Evolutionary conservation across 116 monocot genomes (phyloP), one percentile per base, ranked within the genome.

Genomic region (Iris pallida): DNA sequence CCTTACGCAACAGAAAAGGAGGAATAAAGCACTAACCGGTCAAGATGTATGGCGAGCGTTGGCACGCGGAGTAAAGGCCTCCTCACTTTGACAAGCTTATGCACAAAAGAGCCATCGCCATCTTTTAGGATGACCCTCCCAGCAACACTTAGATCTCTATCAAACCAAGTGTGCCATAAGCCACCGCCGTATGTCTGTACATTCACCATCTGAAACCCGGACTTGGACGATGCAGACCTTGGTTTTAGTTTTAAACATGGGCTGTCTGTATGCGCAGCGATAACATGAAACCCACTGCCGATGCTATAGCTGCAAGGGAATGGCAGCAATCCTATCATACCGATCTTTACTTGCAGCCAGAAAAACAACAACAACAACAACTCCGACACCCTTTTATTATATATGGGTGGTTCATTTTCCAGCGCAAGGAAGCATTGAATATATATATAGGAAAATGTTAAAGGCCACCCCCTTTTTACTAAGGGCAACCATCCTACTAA

Each of bases 161-260:
- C 96, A 68, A 96, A 91, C 96, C 96, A 96, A 53, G 92, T 96
- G 70, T 96, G 81, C 92, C 96, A 96, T 58, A 96, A 75, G 3
- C 96, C 96, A 70, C 51, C 80, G 75, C 92, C 96, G 61, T 96
- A 96, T 14, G 89, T 91, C 65, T 96, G 96, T 3, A 96, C 96
- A 69, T 96, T 96, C 62, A 89, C 80, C 79, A 83, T 89, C 59
- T 80, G 82, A 66, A 67, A 91, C 6, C 91, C 89, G 67, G 79
- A 71, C 59, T 96, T 96, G 40, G 78, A 64, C n/a, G 86, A 82
- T 46, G 92, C 86, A 19, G 96, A 89, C 42, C 76, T 78, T 4
- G 92, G 96, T 70, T 91, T 96, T 13, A 91, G 72, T 65, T 95
- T 95, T 40, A 91, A 78, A 60, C 95, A 95, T 14, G 95, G 91